Evolutionary conservation across 257 asterid species (phyloP).

Genomic region (Jacaranda copaia): DNA sequence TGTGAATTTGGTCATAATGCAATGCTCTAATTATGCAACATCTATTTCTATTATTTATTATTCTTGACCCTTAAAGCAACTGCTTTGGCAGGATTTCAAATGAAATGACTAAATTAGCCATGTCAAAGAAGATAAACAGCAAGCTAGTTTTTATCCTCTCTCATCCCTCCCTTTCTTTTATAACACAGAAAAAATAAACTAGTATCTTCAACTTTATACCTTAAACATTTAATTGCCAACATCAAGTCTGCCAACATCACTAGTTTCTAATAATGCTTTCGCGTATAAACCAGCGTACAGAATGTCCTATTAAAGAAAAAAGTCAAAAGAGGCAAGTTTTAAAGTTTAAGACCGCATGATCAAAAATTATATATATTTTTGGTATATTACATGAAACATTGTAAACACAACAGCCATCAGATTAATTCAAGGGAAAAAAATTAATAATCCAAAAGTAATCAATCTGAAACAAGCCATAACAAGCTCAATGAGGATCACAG

Average conservation of each 20-base stretch:
- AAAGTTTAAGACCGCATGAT: conserved; percentile 3
- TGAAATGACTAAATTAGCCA: no score
- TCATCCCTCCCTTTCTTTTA: no score
- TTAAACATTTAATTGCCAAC: not conserved
- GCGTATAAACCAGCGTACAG: not conserved
- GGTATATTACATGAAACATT: not conserved
- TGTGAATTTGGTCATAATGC: no score
- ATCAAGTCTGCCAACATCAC: not conserved
- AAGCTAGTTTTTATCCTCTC: no score
- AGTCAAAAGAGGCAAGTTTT: not conserved
- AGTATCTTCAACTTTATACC: no score
- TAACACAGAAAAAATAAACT: no score
- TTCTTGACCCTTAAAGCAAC: no score
- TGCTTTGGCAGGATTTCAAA: no score
- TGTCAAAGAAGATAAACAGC: no score
- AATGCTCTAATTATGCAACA: no score
- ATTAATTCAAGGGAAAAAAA: not conserved
- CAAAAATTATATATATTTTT: not conserved
- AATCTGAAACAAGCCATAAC: conserved; percentile 19
- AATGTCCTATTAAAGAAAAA: not conserved
- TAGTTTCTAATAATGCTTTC: not conserved
- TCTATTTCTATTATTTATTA: no score
- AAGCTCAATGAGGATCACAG: conserved; percentile 18
- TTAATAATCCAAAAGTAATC: not conserved
- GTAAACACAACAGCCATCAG: not conserved